Base-by-base conservation (phyloP, 73 alveolate genomes). In the Stentor roeselii region DNA sequence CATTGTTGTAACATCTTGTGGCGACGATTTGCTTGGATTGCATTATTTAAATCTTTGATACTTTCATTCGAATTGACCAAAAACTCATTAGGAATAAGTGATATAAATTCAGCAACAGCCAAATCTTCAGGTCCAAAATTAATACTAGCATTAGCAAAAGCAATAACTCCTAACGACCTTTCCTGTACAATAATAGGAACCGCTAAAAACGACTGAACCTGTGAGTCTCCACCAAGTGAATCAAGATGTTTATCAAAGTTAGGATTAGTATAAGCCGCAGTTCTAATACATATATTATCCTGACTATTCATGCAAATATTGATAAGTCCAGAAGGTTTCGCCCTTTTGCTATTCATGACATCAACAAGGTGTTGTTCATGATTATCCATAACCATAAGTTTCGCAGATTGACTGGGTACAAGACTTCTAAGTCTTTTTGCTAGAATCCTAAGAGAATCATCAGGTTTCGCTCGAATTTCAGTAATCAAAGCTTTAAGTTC, bases 1-100 rank as follows among this genome's bases (percentile, higher is more conserved):
- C 80, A 67, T 21, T 67, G 80, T 32, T 67, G 80, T 32, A 67
- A 32, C 80, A 67, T 67, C 2, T 67, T 67, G 34, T 67, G 80
- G 1, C 37, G 21, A 15, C 80, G 21, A 15, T 40, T 40, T 27
- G 41, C 37, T 67, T 67, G 41, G 27, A 67, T 50, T 11, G 67
- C 67, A 50, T 50, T 21, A 11, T 21, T 50, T 11, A 50, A 11
- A 50, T 50, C 67, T 50, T 50, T 50, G 21, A 50, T 50, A 50
- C 21, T 50, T 11, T 50, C 67, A 50, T 50, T 50, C 21, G 67
- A 11, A 50, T 50, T 50, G 21, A 21, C 6, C 6, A 50, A 21
- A 2, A 30, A 67, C 37, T 67, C 80, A 27, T 67, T 67, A 27
- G 80, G 80, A 34, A 67, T 21, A 1, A 67, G 21, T 1, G 80